phyloP scores from a whole-genome alignment of 2,329 filamentous ascomycete species.

The Celoporthe dispersa region DNA sequence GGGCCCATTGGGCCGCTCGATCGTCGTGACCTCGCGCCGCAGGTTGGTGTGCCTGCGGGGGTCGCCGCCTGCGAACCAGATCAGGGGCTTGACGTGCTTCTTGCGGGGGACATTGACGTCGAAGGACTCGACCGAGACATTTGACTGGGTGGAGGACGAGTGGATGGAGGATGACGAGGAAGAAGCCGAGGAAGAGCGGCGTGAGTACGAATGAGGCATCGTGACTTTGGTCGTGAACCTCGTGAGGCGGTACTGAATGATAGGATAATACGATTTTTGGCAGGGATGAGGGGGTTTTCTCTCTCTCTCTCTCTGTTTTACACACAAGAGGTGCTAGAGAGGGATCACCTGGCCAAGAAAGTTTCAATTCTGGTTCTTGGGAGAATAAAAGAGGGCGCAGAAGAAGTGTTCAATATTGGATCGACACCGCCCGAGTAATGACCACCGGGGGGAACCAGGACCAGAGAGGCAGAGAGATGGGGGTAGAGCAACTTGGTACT shows the following conservation, averaged over 20 bases:
- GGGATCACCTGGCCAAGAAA: not conserved
- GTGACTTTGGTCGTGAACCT: not conserved
- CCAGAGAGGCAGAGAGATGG: slow-evolving; percentile 1
- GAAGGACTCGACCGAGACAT: slow-evolving; percentile 24
- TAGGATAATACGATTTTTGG: not conserved
- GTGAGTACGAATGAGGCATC: slow-evolving; percentile 26
- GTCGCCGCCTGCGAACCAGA: slow-evolving; percentile 30
- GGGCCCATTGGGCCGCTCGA: slow-evolving; percentile 27
- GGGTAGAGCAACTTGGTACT: slow-evolving; percentile 11
- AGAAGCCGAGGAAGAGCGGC: slow-evolving; percentile 25
- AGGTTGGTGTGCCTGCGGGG: slow-evolving; percentile 30
- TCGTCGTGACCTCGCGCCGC: slow-evolving; percentile 26
- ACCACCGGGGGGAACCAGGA: not conserved
- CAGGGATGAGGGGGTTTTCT: not conserved
- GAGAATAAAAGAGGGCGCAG: not conserved
- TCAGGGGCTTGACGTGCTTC: slow-evolving; percentile 20
- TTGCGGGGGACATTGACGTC: slow-evolving; percentile 22
- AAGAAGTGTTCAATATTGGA: not conserved
- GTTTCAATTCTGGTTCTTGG: not conserved
- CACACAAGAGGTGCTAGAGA: not conserved
- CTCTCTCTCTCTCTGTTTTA: not conserved
- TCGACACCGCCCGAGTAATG: slow-evolving; percentile 7
- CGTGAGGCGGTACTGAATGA: slow-evolving; percentile 9
- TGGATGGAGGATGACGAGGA: slow-evolving; percentile 17
- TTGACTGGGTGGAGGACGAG: slow-evolving; percentile 25